Percentiles rank a stretch among this genome's conserved stretches.
phyloP scores from a whole-genome alignment of 2,329 filamentous ascomycete genomes.

The Lachnellula suecica region DNA sequence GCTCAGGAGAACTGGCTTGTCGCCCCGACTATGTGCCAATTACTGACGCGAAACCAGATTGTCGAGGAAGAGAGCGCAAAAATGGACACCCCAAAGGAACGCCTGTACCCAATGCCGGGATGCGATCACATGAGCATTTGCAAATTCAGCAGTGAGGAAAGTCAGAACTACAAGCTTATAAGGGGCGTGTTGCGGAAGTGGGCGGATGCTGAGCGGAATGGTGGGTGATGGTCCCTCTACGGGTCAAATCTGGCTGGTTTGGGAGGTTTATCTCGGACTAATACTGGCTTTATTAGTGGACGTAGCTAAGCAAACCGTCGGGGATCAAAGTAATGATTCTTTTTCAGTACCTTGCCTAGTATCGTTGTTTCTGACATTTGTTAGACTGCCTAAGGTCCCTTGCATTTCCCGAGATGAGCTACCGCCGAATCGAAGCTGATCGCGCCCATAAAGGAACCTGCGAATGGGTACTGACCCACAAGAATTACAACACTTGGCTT shows the following conservation, averaged over 20 bases:
- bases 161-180: background rate
- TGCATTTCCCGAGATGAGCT: constrained; percentile 31
- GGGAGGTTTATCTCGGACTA: background rate
- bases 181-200: background rate
- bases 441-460: constrained; percentile 30
- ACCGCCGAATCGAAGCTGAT: constrained; percentile 28
- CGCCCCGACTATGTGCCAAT: too few relatives aligned
- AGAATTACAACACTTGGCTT: constrained; percentile 27
- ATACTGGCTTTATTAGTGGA: background rate
- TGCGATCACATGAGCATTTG: constrained; percentile 17
- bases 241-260: constrained; percentile 1
- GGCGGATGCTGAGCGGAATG: constrained; percentile 3
- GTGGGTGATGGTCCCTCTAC: constrained; percentile 1
- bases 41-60: background rate
- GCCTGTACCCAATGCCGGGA: constrained; percentile 3
- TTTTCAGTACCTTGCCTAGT: background rate
- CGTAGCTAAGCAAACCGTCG: background rate
- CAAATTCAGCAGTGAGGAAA: constrained; percentile 9
- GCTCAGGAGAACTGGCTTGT: too few relatives aligned
- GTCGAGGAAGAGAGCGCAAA: constrained; percentile 9
- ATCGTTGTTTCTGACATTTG: background rate
- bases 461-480: constrained; percentile 33
- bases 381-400: constrained; percentile 33
- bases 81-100: constrained; percentile 3
- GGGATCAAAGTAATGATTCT: background rate